Base-by-base conservation (phyloP, 2,329 filamentous ascomycete species). In the Aspergillus sp. region DNA sequence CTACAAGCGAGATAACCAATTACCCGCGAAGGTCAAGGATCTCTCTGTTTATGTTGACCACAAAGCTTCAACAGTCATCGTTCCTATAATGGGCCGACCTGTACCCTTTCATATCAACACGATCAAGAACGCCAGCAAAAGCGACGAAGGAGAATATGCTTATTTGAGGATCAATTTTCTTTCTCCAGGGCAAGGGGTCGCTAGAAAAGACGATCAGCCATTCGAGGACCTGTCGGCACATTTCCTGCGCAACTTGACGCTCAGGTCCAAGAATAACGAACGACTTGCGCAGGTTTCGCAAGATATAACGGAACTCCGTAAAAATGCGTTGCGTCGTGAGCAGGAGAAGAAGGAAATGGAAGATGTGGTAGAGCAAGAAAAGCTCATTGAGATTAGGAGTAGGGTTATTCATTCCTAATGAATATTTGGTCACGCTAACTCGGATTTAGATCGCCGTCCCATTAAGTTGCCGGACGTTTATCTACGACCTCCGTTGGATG, bases 291-390 rank as follows among this genome's bases (percentile, higher is more conserved):
- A 94, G 59, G 93, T 98, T 56, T 85, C 89, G 8, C 86, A 86
- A 51, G 87, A 94, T 62, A 97, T 98, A 58, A 91, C 88, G 7
- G 93, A 96, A 62, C 84, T 98, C 75, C 94, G 96, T 74, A 94
- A 93, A 64, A 88, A 91, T 57, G 83, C 87, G 4, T 81, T 88
- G 38, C 90, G 94, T 69, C 86, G 88, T 58, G 93, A 98, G 68
- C 90, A 96, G 61, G 91, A 96, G 70, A 96, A 97, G 81, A 98
- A 98, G 73, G 91, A 98, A 58, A 86, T 98, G 86, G 93, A 98
- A 65, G 93, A 98, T 68, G 93, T 98, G 26, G 90, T 98, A 4
- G 93, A 97, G 69, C 93, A 98, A 68, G 93, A 98, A 66, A 98
- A 98, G 73, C 81, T 98, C 44, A 76, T 94, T 56, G 90, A 96